phyloP scores from a whole-genome alignment of 495 filamentous ascomycete genomes.

The Xylaria scruposa region DNA sequence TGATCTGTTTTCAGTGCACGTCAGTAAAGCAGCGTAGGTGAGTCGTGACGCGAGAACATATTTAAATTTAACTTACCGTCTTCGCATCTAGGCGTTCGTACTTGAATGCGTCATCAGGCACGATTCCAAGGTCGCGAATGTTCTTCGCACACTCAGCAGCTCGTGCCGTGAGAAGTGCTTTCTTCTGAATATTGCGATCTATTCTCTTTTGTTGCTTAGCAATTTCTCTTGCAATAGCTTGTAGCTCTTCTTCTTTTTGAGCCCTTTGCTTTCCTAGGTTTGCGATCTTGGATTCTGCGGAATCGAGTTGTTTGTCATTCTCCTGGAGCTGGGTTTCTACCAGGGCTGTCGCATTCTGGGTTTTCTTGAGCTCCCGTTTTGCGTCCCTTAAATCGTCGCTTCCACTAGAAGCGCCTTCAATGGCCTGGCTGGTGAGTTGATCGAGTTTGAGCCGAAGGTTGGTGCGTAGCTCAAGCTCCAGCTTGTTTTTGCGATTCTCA shows the following conservation, averaged over 20 bases:
- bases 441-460: slow-evolving; percentile 86
- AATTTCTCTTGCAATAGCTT: slow-evolving; percentile 80
- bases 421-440: slow-evolving; percentile 79
- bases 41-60: neutral
- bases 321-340: slow-evolving; percentile 72
- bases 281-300: slow-evolving; percentile 62
- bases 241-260: slow-evolving; percentile 70
- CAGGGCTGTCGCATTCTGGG: slow-evolving; percentile 64
- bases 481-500: slow-evolving; percentile 74
- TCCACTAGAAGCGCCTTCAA: slow-evolving; percentile 67
- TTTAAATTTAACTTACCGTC: slow-evolving; percentile 52
- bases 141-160: slow-evolving; percentile 81
- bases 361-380: slow-evolving; percentile 80
- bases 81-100: slow-evolving; percentile 83
- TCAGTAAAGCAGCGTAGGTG: slow-evolving; percentile 12
- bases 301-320: slow-evolving; percentile 75
- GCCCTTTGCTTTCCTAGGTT: slow-evolving; percentile 68
- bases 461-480: slow-evolving; percentile 86
- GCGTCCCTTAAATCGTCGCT: slow-evolving; percentile 77
- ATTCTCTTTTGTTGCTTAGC: slow-evolving; percentile 88
- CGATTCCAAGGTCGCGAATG: slow-evolving; percentile 89
- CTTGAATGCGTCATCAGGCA: slow-evolving; percentile 94
- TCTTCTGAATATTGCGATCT: slow-evolving; percentile 90
- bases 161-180: slow-evolving; percentile 75
- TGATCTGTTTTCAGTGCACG: slow-evolving; percentile 58